A percentile compares a stretch with the other conserved stretches of the same genome.
phyloP scores from a whole-genome alignment of 345 rosid species.

The Streptanthus diversifolius region DNA sequence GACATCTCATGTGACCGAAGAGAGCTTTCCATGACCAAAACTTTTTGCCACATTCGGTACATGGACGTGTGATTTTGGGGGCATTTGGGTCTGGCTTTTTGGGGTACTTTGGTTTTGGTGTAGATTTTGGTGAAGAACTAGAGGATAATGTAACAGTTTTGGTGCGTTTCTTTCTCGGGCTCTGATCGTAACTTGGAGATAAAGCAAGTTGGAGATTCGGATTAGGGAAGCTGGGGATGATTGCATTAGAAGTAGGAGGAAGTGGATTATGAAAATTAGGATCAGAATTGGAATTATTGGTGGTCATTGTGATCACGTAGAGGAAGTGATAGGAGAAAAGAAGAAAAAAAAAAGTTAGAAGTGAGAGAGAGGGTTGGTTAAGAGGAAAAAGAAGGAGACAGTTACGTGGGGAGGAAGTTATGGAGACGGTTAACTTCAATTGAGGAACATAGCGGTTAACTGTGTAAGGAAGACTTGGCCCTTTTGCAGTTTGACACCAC shows the following conservation, averaged over 20 bases:
- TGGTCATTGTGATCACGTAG: slow-evolving; percentile 22
- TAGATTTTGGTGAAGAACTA: slow-evolving; percentile 3
- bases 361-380: slow-evolving; percentile 30
- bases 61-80: slow-evolving; percentile 74
- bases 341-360: slow-evolving; percentile 7
- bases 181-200: slow-evolving; percentile 28
- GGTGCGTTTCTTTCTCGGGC: slow-evolving; percentile 51
- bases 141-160: slow-evolving; percentile 26
- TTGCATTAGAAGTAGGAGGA: slow-evolving; percentile 7
- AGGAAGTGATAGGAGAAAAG: slow-evolving; percentile 3
- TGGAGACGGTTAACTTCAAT: slow-evolving; percentile 33
- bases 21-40: slow-evolving; percentile 94
- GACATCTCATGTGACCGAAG: slow-evolving; percentile 95
- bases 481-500: neutral
- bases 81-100: slow-evolving; percentile 70
- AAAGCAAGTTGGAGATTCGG: slow-evolving; percentile 32
- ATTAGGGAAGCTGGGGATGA: slow-evolving; percentile 11
- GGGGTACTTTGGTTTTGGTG: slow-evolving; percentile 39
- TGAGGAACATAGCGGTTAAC: slow-evolving; percentile 33
- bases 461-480: neutral
- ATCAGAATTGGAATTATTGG: slow-evolving; percentile 27
- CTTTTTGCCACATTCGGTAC: slow-evolving; percentile 86
- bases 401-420: slow-evolving; percentile 31
- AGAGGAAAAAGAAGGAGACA: slow-evolving; percentile 21
- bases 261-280: slow-evolving; percentile 28